Evolutionary conservation across 305 asterid species (phyloP).

Genomic region (Fraxinus platypoda): DNA sequence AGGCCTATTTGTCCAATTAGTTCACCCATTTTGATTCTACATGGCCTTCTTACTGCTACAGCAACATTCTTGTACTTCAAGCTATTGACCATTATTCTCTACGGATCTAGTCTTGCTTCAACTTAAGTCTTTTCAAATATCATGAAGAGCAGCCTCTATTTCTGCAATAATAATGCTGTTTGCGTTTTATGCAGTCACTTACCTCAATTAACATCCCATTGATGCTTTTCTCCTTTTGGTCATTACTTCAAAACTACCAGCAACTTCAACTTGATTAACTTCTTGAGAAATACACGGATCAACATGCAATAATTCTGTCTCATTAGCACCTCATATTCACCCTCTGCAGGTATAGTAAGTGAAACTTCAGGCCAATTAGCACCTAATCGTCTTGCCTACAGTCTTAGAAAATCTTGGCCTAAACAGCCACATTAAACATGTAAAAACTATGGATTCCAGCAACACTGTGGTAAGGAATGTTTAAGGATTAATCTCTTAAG

Average conservation of each 20-base stretch:
- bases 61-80: neutral
- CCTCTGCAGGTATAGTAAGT: neutral
- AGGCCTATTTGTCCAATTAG: neutral
- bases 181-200: neutral
- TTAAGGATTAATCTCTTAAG: neutral
- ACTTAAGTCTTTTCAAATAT: neutral
- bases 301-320: neutral
- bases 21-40: neutral
- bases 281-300: neutral
- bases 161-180: neutral
- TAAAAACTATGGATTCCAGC: neutral
- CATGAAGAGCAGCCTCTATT: neutral
- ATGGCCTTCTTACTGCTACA: neutral
- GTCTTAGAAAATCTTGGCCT: neutral
- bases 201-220: neutral
- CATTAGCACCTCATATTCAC: neutral
- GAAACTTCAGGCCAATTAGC: neutral
- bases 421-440: neutral
- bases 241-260: neutral
- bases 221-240: neutral
- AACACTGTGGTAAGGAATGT: neutral
- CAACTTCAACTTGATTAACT: neutral
- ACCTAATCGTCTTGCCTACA: neutral
- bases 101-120: neutral
- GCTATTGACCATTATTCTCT: neutral